Conservation (phyloP, 805 yeast species). For the Yueomyces sinensis region DNA sequence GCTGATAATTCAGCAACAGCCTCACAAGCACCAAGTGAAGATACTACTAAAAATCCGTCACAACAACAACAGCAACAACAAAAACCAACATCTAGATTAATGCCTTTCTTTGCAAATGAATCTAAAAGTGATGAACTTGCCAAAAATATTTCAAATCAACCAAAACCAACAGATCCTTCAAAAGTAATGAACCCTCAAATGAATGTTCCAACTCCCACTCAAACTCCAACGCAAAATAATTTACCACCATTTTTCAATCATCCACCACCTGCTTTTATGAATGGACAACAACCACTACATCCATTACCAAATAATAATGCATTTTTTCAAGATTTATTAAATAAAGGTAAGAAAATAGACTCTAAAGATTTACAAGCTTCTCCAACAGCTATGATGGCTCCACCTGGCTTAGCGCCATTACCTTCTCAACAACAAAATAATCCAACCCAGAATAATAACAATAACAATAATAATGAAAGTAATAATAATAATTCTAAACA, state of each 20-base stretch:
- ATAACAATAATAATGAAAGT: slow-evolving; percentile 1
- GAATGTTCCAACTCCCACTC: background rate
- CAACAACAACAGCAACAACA: slow-evolving; percentile 1
- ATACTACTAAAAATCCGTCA: slow-evolving; percentile 1
- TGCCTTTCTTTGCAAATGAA: slow-evolving; percentile 18
- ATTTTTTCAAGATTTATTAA: slow-evolving; percentile 21
- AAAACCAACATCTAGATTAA: slow-evolving; percentile 16
- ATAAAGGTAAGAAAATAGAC: slow-evolving; percentile 12
- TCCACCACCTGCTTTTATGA: background rate
- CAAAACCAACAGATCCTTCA: background rate
- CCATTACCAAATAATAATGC: slow-evolving; percentile 8
- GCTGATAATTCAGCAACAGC: slow-evolving; percentile 4
- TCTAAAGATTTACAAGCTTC: background rate
- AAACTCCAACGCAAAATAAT: too few species aligned
- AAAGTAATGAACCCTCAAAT: slow-evolving; percentile 1
- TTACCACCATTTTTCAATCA: background rate
- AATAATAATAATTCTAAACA: slow-evolving; percentile 5
- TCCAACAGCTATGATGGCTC: slow-evolving; percentile 5
- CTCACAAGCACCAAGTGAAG: slow-evolving; percentile 2
- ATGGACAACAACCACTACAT: slow-evolving; percentile 5
- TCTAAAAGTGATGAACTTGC: too few species aligned
- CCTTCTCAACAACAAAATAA: slow-evolving; percentile 2
- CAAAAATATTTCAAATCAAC: background rate
- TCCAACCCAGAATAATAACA: too few species aligned
- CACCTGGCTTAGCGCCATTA: slow-evolving; percentile 1